phyloP scores from a whole-genome alignment of 345 rosid genomes.

The Barbarea vulgaris region DNA sequence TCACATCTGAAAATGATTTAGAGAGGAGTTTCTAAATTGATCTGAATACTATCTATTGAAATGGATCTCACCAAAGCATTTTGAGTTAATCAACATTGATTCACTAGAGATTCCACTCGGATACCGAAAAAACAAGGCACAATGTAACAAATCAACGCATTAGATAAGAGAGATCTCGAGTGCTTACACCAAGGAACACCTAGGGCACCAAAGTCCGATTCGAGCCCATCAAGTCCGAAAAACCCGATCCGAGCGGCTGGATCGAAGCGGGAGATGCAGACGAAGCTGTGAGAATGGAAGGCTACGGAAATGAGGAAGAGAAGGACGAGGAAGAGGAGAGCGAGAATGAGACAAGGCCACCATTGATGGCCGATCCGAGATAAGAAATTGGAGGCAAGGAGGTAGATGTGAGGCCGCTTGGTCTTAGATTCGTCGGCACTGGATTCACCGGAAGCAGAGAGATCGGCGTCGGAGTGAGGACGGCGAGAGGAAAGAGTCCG shows the following conservation, averaged over 20 bases:
- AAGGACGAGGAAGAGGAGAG: slow-evolving; percentile 41
- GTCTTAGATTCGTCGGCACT: slow-evolving; percentile 63
- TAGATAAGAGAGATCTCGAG: slow-evolving; percentile 13
- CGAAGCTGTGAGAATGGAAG: slow-evolving; percentile 58
- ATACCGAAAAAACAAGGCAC: not conserved
- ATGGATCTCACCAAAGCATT: slow-evolving; percentile 10
- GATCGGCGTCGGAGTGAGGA: slow-evolving; percentile 49
- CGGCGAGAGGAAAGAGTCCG: slow-evolving; percentile 66
- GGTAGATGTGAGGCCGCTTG: slow-evolving; percentile 58
- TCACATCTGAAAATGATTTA: not conserved
- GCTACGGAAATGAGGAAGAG: slow-evolving; percentile 47
- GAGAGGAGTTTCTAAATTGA: not conserved
- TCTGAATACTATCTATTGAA: not conserved
- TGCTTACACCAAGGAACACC: slow-evolving; percentile 99
- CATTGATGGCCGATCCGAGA: slow-evolving; percentile 51
- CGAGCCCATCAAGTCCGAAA: slow-evolving; percentile 75
- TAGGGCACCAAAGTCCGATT: slow-evolving; percentile 84
- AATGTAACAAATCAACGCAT: not conserved
- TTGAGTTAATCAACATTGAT: not conserved
- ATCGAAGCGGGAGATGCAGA: slow-evolving; percentile 74
- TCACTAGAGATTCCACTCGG: not conserved
- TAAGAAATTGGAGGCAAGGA: slow-evolving; percentile 51
- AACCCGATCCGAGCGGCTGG: slow-evolving; percentile 69
- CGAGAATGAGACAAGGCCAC: slow-evolving; percentile 56
- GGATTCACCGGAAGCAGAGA: slow-evolving; percentile 36